Evolutionary conservation across 148 eudicot genomes (phyloP).

Genomic region (Beta vulgaris): DNA sequence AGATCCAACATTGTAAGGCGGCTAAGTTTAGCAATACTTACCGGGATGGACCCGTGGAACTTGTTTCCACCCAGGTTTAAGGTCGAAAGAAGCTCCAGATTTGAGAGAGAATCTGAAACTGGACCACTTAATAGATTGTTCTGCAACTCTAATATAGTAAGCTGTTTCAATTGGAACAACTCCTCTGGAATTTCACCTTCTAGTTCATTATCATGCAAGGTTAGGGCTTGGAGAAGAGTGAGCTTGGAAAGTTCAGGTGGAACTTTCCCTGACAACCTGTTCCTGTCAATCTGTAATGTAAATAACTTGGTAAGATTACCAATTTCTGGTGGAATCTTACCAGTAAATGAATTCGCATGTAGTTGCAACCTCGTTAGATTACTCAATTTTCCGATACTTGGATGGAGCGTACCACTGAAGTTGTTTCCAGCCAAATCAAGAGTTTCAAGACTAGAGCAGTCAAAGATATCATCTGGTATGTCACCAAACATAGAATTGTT

Average conservation of each 20-base stretch:
- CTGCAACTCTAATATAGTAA: conserved; percentile 43
- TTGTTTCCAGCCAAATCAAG: conserved; percentile 44
- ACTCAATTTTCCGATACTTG: conserved; percentile 48
- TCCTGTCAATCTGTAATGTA: conserved; percentile 35
- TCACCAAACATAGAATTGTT: conserved; percentile 53
- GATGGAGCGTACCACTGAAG: conserved; percentile 49
- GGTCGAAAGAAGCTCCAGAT: conserved; percentile 53
- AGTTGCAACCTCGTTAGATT: conserved; percentile 46
- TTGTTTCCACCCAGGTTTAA: conserved; percentile 71
- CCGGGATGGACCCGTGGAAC: conserved; percentile 56
- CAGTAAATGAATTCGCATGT: conserved; percentile 43
- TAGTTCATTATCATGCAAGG: conserved; percentile 43
- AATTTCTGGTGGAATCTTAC: conserved; percentile 63
- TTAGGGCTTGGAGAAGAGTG: conserved; percentile 61
- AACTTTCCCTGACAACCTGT: conserved; percentile 59
- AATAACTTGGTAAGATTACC: conserved; percentile 52
- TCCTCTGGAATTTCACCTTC: conserved; percentile 64
- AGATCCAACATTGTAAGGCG: conserved; percentile 53
- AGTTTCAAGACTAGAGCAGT: conserved; percentile 48
- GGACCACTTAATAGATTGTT: conserved; percentile 53
- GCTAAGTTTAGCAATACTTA: conserved; percentile 43
- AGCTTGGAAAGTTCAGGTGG: conserved; percentile 57
- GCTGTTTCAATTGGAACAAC: conserved; percentile 50
- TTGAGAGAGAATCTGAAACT: conserved; percentile 48
- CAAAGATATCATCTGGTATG: conserved; percentile 73